phyloP scores from a whole-genome alignment of 257 asterid genomes.

The Cynanchum wilfordii region DNA sequence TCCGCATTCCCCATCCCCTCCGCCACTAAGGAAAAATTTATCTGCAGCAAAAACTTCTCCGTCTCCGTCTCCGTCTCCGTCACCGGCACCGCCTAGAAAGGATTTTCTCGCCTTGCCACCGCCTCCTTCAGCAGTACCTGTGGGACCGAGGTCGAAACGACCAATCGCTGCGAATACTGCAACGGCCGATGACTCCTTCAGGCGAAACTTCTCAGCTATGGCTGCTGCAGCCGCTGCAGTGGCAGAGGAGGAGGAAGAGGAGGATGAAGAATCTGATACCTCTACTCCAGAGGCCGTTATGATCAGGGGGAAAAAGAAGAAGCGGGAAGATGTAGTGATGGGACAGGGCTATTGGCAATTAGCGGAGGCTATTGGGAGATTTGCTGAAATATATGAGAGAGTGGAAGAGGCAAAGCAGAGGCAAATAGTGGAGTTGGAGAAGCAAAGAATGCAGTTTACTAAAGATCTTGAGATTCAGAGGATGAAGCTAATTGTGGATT shows the following conservation, averaged over 20 bases:
- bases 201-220: conserved; percentile 67
- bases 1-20: conserved; percentile 33
- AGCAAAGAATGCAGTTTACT: conserved; percentile 78
- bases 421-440: conserved; percentile 89
- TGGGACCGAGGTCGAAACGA: conserved; percentile 74
- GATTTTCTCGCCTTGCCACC: conserved; percentile 27
- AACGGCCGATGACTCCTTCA: conserved; percentile 28
- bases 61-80: conserved; percentile 23
- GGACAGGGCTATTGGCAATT: conserved; percentile 47
- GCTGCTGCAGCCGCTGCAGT: conserved; percentile 57
- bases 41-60: conserved; percentile 7
- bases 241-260: conserved; percentile 28
- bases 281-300: conserved; percentile 18
- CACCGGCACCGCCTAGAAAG: conserved; percentile 24
- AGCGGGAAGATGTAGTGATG: conserved; percentile 12
- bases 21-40: conserved; percentile 13
- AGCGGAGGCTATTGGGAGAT: conserved; percentile 64
- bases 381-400: conserved; percentile 61
- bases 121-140: conserved; percentile 63
- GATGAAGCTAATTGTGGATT: conserved; percentile 70
- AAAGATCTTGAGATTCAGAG: conserved; percentile 88
- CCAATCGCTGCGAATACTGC: conserved; percentile 29
- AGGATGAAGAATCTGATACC: conserved; percentile 35
- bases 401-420: conserved; percentile 80
- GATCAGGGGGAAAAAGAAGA: conserved; percentile 31